Evolutionary conservation across 2,329 filamentous ascomycete species (phyloP).

Genomic region (Truncatella angustata): DNA sequence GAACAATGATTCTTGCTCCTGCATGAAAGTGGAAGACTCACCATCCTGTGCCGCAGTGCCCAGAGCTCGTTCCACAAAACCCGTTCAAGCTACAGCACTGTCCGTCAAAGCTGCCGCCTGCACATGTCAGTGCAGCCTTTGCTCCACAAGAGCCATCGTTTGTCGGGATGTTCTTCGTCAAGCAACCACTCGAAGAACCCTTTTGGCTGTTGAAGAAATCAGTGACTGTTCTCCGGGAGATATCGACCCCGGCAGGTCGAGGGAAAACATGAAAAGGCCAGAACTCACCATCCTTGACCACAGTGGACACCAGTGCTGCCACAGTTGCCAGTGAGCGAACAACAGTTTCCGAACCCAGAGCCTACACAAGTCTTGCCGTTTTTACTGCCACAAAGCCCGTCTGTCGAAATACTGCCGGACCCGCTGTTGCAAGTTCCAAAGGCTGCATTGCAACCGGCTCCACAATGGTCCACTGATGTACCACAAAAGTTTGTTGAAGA

Average conservation of each 20-base stretch:
- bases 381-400: constrained; percentile 1
- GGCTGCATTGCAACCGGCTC: background rate
- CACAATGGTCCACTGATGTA: background rate
- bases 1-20: background rate
- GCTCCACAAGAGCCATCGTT: constrained; percentile 7
- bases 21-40: background rate
- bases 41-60: constrained; percentile 28
- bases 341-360: constrained; percentile 1
- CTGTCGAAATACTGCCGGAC: background rate
- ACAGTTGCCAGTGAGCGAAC: background rate
- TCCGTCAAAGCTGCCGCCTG: constrained; percentile 5
- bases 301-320: constrained; percentile 5
- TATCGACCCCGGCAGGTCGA: too few species aligned
- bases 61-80: constrained; percentile 1
- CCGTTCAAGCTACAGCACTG: constrained; percentile 8
- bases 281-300: constrained; percentile 9
- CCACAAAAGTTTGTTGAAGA: background rate
- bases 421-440: background rate
- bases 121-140: background rate
- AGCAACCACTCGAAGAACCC: constrained; percentile 1
- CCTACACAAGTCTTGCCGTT: constrained; percentile 3
- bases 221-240: too few species aligned
- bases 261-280: too few species aligned
- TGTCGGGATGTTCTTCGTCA: constrained; percentile 2
- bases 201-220: constrained; percentile 3